Conservation (phyloP, 192 early-diverging fungal genomes). For the Coemansia biformis region DNA sequence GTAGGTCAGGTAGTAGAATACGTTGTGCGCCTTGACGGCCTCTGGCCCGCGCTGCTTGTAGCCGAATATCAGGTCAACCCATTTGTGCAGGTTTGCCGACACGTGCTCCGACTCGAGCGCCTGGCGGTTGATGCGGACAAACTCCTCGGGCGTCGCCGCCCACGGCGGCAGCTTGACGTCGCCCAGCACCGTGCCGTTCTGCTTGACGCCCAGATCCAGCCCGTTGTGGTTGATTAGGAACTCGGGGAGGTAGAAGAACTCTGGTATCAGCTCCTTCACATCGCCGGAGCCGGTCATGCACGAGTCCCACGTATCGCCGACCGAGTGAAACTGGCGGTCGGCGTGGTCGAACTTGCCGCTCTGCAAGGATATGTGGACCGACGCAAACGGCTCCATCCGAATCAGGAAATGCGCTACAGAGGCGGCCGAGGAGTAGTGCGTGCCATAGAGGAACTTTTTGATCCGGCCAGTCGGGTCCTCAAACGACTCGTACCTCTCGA, state of each 20-base stretch:
- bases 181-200: constrained; percentile 54
- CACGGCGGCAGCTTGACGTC: constrained; percentile 81
- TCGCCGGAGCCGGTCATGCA: constrained; percentile 70
- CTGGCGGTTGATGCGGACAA: constrained; percentile 73
- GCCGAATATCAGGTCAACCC: constrained; percentile 97
- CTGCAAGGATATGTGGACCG: constrained; percentile 44
- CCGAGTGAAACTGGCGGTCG: constrained; percentile 73
- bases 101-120: constrained; percentile 83
- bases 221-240: constrained; percentile 74
- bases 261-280: constrained; percentile 92
- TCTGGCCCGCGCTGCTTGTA: constrained; percentile 87
- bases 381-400: constrained; percentile 84
- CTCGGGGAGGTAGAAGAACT: constrained; percentile 94
- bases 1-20: constrained; percentile 95
- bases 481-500: constrained; percentile 57
- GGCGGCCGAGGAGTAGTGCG: constrained; percentile 92
- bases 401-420: constrained; percentile 85
- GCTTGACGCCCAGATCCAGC: constrained; percentile 58
- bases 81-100: constrained; percentile 80
- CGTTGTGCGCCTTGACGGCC: constrained; percentile 80
- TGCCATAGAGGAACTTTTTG: constrained; percentile 87
- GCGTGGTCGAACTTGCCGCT: constrained; percentile 82
- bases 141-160: constrained; percentile 75
- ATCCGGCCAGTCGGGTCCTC: constrained; percentile 58
- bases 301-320: constrained; percentile 70